Evolutionary conservation across 2,329 filamentous ascomycete species (phyloP), one percentile per base, ranked within the genome.

Genomic region (Pseudogymnoascus sp.): DNA sequence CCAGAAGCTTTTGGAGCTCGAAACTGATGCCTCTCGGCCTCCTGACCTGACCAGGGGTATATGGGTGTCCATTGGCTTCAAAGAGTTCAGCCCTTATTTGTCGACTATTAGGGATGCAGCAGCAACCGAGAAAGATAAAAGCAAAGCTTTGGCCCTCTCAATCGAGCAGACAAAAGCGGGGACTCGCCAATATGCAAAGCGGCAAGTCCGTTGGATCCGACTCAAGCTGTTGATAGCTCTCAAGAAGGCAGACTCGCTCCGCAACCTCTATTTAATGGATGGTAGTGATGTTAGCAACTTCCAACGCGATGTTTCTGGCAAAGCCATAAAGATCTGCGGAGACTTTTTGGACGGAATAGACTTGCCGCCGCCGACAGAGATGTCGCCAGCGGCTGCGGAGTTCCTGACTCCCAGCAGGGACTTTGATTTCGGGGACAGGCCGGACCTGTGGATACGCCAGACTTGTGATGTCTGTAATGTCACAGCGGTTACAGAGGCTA

Each of bases 51-150:
- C 83, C 1, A 85, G 86, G 60, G 95, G 94, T 0, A 95, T 99
- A 43, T 99, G 93, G 91, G 89, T 96, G 60, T 94, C 92, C 1
- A 99, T 99, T 64, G 94, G 94, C 1, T 97, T 91, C 74, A 97
- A 95, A 71, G 91, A 99, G 70, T 88, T 97, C 70, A 81, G 89
- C 62, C 79, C 83, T 0, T 96, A 91, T 69, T 75, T 92, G 22
- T 68, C 75, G 1, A 80, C 81, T 1, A 63, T 77, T 12, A 67
- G 74, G 65, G 64, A 72, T 62, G 67, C 66, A 6, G 61, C 65
- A 60, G 22, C 67, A 60, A 64, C 67, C 28, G 57, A 65, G 39
- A 59, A 68, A 62, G 77, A 81, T 3, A 58, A 39, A 58, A 78
- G 81, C 18, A 76, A 77, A 16, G 72, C 91, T 12, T 85, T 82